Base-by-base conservation (phyloP, 495 filamentous ascomycete genomes). In the Coniosporium apollinis region DNA sequence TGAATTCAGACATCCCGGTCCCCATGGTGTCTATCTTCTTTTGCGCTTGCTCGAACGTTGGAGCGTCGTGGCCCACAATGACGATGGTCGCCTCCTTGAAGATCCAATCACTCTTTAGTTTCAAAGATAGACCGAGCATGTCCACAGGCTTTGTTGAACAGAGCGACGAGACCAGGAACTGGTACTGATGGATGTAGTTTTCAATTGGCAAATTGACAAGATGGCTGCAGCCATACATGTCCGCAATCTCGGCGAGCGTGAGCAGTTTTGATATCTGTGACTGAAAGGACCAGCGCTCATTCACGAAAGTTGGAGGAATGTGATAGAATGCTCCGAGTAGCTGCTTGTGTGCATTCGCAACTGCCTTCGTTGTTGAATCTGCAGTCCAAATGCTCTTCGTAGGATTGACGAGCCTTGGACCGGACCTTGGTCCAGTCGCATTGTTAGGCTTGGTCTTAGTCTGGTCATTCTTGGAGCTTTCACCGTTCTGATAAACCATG, bases 281-380 rank as follows among this genome's bases (percentile, higher is more conserved):
- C 8, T 16, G n/a, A n/a, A 14, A 36, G n/a, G 17, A 4, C 9
- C 16, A 33, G 15, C 9, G 10, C 13, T 34, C 32, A 4, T 22
- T n/a, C 11, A 19, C 15, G 1, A 33, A 21, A 11, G 34, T 11
- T 2, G n/a, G 28, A 5, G 14, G 5, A 20, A 24, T 34, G 18
- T 20, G 30, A 13, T 24, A 37, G 37, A 20, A 34, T 24, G n/a
- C 19, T 34, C 37, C 16, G 14, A 29, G 37, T 22, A 30, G 37
- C 29, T 34, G 29, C 30, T 19, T 34, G 32, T 19, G 32, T 17
- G 15, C 32, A 5, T 5, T 13, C 5, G 13, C 32, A 19, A 5
- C 32, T 17, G 11, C 32, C 7, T 13, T 20, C 10, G 19, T 34
- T 8, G 8, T 9, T 34, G 32, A 13, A 20, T 16, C 32, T 14